phyloP scores from a whole-genome alignment of 2,329 filamentous ascomycete species.

The Sporothrix protearum region DNA sequence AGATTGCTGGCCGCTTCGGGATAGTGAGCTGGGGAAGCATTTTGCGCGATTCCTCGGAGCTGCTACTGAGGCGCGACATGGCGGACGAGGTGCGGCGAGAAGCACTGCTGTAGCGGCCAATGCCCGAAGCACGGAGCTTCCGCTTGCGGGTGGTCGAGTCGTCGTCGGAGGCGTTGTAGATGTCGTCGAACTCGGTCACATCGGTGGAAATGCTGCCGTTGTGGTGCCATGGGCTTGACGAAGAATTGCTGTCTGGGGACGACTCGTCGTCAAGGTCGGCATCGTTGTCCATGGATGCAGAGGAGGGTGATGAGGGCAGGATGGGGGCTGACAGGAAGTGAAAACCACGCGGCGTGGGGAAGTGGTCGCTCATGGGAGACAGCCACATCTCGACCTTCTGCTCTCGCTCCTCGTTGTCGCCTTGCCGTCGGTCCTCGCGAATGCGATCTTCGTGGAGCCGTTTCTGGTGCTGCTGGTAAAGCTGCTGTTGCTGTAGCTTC shows the following conservation, averaged over 20 bases:
- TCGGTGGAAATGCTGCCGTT: conserved; percentile 54
- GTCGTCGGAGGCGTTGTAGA: conserved; percentile 82
- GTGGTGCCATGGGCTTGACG: conserved; percentile 60
- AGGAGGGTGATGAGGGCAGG: conserved; percentile 59
- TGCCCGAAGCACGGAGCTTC: conserved; percentile 42
- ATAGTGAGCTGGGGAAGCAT: conserved; percentile 53
- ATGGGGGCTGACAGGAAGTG: conserved; percentile 62
- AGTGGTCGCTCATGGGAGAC: conserved; percentile 60
- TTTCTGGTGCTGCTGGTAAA: conserved; percentile 8
- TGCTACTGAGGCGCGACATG: background rate
- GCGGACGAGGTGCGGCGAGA: conserved; percentile 30
- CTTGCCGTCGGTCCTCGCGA: conserved; percentile 21
- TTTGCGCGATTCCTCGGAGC: conserved; percentile 37
- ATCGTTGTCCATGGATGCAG: conserved; percentile 44
- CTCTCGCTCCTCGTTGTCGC: conserved; percentile 35
- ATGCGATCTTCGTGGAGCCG: conserved; percentile 33
- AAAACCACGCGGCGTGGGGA: conserved; percentile 67
- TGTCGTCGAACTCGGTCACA: conserved; percentile 74
- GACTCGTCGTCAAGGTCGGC: conserved; percentile 33
- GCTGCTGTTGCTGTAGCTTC: conserved; percentile 16
- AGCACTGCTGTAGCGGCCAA: conserved; percentile 37
- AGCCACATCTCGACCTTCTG: conserved; percentile 57
- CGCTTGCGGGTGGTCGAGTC: conserved; percentile 50
- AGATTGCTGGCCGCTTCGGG: conserved; percentile 39
- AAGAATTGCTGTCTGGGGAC: conserved; percentile 36